Evolutionary conservation across 345 rosid species (phyloP), one percentile per base, ranked within the genome.

Genomic region (Orychophragmus violaceus): DNA sequence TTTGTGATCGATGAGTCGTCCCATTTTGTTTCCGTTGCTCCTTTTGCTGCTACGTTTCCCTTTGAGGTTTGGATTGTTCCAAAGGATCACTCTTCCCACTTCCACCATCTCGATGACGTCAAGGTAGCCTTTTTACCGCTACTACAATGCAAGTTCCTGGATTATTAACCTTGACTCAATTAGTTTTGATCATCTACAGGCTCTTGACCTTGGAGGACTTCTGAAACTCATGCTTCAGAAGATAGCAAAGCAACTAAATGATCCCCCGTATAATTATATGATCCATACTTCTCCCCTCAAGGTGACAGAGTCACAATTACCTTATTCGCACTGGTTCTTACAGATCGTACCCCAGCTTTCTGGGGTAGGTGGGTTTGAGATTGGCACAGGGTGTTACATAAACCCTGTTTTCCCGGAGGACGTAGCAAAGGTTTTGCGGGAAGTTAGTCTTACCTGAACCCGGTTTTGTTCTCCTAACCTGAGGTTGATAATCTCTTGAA

Each of bases 31-130:
- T 84, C 96, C 0, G 65, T 81, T 11, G 85, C 81, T 72, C 95
- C 90, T 53, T 90, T 75, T 19, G 91, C 93, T 5, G 79, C 93
- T 13, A 55, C 80, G 9, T 91, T 68, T 66, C 83, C 97, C 25
- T 88, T 90, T 14, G 96, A 90, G 90, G 82, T 85, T 59, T 94
- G 97, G 97, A 87, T 94, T 51, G 49, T 82, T 77, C 97, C 93
- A 2, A 68, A 58, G 56, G 61, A 78, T 71, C 97, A 94, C 62
- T 79, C 76, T 59, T 77, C 95, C 18, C 88, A 88, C 69, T 87
- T 88, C 72, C 90, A 87, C 39, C 79, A 87, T 45, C 53, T 90
- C 29, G 89, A 85, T 29, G 58, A 44, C 50, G 80, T 78, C 13
- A 87, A 80, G 88, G 97, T 88, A 60, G 22, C 17, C n/a, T n/a